A percentile compares a stretch with the other conserved stretches of the same genome.
phyloP scores from a whole-genome alignment of 2,329 filamentous ascomycete genomes.

The Aureobasidium sp. region DNA sequence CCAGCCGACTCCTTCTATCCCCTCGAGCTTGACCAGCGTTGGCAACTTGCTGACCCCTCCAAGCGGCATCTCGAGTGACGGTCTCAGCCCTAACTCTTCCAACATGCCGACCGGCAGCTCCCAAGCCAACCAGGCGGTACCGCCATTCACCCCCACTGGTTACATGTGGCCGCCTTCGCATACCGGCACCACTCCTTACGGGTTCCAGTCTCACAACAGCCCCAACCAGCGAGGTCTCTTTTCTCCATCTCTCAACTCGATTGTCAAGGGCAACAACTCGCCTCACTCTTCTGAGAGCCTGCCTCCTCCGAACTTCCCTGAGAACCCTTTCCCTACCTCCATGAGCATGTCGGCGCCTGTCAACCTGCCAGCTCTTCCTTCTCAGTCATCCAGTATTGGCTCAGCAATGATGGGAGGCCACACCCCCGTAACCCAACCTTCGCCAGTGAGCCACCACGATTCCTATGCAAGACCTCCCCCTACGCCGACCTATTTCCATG shows the following conservation, averaged over 20 bases:
- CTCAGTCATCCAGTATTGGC: constrained; percentile 41
- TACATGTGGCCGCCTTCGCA: constrained; percentile 52
- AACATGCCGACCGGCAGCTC: constrained; percentile 53
- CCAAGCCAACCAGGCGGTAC: constrained; percentile 49
- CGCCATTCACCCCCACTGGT: constrained; percentile 52
- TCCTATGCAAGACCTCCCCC: constrained; percentile 51
- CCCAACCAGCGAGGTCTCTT: constrained; percentile 49
- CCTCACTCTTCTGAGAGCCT: constrained; percentile 57
- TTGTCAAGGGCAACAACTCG: constrained; percentile 49
- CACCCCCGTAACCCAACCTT: constrained; percentile 12
- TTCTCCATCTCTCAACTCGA: constrained; percentile 49
- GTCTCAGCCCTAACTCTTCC: constrained; percentile 55
- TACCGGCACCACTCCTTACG: constrained; percentile 53
- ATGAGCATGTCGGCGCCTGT: constrained; percentile 50
- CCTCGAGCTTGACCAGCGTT: constrained; percentile 45
- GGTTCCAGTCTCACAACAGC: constrained; percentile 41
- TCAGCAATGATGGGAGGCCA: constrained; percentile 40
- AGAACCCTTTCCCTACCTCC: constrained; percentile 55
- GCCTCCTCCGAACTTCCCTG: constrained; percentile 61
- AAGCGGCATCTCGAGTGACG: constrained; percentile 53
- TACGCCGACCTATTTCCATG: constrained; percentile 56
- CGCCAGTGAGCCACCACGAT: constrained; percentile 52
- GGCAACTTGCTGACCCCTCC: constrained; percentile 58
- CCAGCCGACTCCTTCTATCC: constrained; percentile 41
- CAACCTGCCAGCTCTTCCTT: constrained; percentile 38